Evolutionary conservation across 257 asterid genomes (phyloP), one percentile per base, ranked within the genome.

Genomic region (Agastache rugosa): DNA sequence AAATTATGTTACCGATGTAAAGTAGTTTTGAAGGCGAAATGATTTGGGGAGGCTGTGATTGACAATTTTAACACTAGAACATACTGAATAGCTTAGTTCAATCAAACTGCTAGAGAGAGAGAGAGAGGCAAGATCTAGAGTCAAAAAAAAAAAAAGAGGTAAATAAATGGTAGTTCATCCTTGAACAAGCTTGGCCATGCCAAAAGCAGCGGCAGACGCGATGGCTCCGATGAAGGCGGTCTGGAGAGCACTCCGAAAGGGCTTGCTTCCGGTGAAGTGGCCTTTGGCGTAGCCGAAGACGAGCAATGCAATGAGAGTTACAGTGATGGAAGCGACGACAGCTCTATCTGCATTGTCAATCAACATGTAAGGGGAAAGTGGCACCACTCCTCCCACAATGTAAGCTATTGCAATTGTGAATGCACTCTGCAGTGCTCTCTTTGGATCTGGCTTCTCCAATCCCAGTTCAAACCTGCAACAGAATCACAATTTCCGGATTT

Each of bases 151-250:
- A 58, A 31, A 1, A 31, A 29, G 20, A 58, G 16, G 39, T 29
- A 10, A 22, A 22, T 37, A 5, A 50, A 22, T 37, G 3, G 31
- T 17, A 19, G 39, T 1, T 62, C 73, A 88, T 76, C 83, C 88
- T 80, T 86, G 96, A 22, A 94, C 88, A 17, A 63, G 85, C 80
- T 92, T 94, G 74, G 99, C 99, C 87, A 94, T 79, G 55, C 96
- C 97, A 72, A 80, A 94, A 61, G 99, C 99, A 84, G 96, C 97
- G 41, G 99, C 99, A 53, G 99, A 94, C 1, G 99, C 99, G 73
- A 90, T 68, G 41, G 97, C 99, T 56, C 99, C 99, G n/a, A 94
- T 85, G 1, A 92, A 31, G 44, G 99, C 89, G 2, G 99, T 94
- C 63, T 94, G 88, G 0, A 94, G 20, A 31, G 93, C 99, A 20